These are phyloP conservation scores for Aspergillus baeticus DNA, from an alignment of 495 filamentous ascomycete genomes.

Conservation along the genomic window DNA sequence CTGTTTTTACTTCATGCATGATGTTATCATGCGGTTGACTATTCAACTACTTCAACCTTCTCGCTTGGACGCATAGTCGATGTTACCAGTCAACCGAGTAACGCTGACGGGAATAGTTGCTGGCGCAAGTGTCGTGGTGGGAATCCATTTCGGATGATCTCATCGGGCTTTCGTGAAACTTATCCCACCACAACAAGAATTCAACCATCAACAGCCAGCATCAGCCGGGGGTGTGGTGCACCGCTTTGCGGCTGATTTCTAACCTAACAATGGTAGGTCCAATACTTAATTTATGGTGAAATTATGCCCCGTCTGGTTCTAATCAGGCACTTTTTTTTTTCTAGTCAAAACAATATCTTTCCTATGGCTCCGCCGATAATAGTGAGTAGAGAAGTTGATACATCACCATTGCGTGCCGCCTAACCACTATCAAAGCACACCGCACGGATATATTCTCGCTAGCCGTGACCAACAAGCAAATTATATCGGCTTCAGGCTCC, in stretches of 20 bases:
- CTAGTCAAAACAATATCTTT: conserved; percentile 97
- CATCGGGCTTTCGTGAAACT: conserved; percentile 1
- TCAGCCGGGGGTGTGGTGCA: background rate
- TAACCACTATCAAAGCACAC: conserved; percentile 57
- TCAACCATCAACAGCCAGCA: background rate
- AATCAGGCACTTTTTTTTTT: conserved; percentile 11
- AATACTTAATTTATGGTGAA: background rate
- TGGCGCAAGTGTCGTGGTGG: background rate
- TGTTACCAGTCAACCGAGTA: background rate
- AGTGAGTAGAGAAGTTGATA: conserved; percentile 47
- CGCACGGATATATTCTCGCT: conserved; percentile 85
- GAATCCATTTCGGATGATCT: conserved; percentile 18
- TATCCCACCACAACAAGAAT: conserved; percentile 8
- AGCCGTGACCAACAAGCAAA: conserved; percentile 70
- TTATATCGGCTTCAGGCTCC: conserved; percentile 81
- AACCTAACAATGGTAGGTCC: conserved; percentile 19
- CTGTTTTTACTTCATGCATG: background rate
- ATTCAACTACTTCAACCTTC: too few species aligned
- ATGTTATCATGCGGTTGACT: background rate
- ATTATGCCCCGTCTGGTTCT: background rate
- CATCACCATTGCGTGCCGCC: background rate
- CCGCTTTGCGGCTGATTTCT: background rate
- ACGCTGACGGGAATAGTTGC: background rate
- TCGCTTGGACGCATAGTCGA: background rate
- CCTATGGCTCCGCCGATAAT: conserved; percentile 83